Percentiles rank a stretch among this genome's conserved stretches.
phyloP scores from a whole-genome alignment of 139 green algal species.

The Coelastrella sp. region DNA sequence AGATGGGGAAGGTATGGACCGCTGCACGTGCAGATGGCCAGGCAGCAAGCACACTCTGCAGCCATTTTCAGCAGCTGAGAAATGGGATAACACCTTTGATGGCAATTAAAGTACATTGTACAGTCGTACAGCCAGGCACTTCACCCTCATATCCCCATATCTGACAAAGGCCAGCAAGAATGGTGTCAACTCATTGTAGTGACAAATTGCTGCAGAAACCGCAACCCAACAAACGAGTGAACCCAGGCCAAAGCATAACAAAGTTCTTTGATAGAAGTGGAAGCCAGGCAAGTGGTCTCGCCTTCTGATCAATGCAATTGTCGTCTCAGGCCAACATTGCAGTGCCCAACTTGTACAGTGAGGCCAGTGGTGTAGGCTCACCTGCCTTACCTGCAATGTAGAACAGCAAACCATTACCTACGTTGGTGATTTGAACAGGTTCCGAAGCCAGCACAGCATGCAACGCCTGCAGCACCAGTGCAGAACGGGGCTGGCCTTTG shows the following conservation, averaged over 20 bases:
- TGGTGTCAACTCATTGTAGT: not conserved
- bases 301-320: not conserved
- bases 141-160: too few species aligned
- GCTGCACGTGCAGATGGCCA: too few species aligned
- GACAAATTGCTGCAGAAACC: slow-evolving; percentile 22
- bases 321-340: not conserved
- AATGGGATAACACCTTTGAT: too few species aligned
- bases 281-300: not conserved
- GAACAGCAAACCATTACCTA: not conserved
- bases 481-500: not conserved
- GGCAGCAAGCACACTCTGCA: too few species aligned
- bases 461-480: not conserved
- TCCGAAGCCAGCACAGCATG: not conserved
- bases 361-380: not conserved
- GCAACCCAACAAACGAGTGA: not conserved
- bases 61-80: too few species aligned
- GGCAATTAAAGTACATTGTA: too few species aligned
- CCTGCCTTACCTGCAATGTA: not conserved
- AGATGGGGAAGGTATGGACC: too few species aligned
- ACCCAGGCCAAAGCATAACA: slow-evolving; percentile 31
- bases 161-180: not conserved
- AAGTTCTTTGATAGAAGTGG: slow-evolving; percentile 8
- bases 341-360: not conserved
- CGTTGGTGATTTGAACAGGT: not conserved
- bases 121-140: too few species aligned